phyloP scores from a whole-genome alignment of 805 yeast species.

The Alloascoidea hylecoeti region DNA sequence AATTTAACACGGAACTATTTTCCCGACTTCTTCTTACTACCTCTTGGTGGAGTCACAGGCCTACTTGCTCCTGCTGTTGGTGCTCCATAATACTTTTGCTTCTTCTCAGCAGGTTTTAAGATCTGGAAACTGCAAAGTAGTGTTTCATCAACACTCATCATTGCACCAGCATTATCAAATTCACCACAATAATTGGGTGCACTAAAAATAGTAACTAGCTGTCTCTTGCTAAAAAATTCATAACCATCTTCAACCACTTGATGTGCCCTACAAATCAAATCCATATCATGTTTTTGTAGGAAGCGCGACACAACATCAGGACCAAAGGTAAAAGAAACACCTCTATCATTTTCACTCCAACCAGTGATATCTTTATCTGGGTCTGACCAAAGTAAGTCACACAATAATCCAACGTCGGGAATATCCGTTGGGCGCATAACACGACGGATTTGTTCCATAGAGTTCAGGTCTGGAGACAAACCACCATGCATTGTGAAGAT shows the following conservation, averaged over 20 bases:
- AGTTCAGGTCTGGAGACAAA: constrained; percentile 71
- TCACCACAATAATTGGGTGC: constrained; percentile 91
- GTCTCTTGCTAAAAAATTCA: constrained; percentile 76
- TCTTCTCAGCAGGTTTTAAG: constrained; percentile 95
- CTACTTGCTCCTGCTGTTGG: too few relatives aligned
- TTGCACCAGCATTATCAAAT: constrained; percentile 83
- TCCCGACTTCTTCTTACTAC: constrained; percentile 22
- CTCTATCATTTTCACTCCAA: constrained; percentile 86
- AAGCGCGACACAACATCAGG: constrained; percentile 83
- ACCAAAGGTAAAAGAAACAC: constrained; percentile 80
- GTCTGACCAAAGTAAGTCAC: constrained; percentile 83
- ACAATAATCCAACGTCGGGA: constrained; percentile 76
- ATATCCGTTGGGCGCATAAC: constrained; percentile 90
- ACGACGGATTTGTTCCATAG: constrained; percentile 85
- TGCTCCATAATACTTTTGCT: too few relatives aligned
- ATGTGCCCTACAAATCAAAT: constrained; percentile 79
- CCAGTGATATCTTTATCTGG: constrained; percentile 86
- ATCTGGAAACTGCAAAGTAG: constrained; percentile 82
- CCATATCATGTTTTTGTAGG: constrained; percentile 81
- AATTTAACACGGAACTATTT: too few relatives aligned
- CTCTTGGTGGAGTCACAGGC: constrained; percentile 46
- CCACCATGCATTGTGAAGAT: constrained; percentile 90
- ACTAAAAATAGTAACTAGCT: constrained; percentile 68
- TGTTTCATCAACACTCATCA: constrained; percentile 86
- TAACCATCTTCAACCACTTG: constrained; percentile 89